Evolutionary conservation across 768 basidiomycete genomes (phyloP), one percentile per base, ranked within the genome.

Genomic region (Gloeopeniophorella convolvens): DNA sequence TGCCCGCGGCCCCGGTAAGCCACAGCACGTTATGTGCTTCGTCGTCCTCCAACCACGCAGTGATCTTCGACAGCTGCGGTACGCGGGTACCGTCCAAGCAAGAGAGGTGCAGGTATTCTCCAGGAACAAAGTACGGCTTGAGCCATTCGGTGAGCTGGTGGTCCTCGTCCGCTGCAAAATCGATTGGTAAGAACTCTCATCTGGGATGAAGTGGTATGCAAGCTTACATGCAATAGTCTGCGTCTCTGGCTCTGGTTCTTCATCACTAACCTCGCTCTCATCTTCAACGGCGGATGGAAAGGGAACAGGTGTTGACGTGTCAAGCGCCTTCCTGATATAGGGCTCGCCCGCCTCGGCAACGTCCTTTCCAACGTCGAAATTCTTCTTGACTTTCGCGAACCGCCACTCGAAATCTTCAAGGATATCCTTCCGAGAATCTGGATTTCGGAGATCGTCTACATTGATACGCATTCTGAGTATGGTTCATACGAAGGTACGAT

Each of bases 1-100:
- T 32, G 2, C 55, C 55, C 2, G 55, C 46, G 28, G 45, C 51
- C 41, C 55, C 55, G 18, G 24, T 9, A 13, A 56, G 45, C 55
- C 51, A 54, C 11, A 56, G 23, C 1, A 56, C 28, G 34, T 56
- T 56, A 12, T 51, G 33, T 9, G 32, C 26, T 2, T 24, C 6
- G 16, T 18, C 9, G 33, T 45, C 27, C n/a, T 56, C 43, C 7
- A 56, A 26, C 55, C 55, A 54, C 12, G 13, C 9, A 27, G 6
- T 33, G n/a, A 56, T 42, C 1, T 31, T 7, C 20, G 18, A 34
- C 8, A 56, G 23, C 9, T 48, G 3, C 5, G 8, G 3, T 24
- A 2, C 23, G 28, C 51, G 51, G 11, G 47, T 54, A 16, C 26
- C 13, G 12, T 32, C 45, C 23, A 52, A 23, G 16, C 54, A 55